Base-by-base conservation (phyloP, 495 filamentous ascomycete species). In the Corynascus novoguineensis region DNA sequence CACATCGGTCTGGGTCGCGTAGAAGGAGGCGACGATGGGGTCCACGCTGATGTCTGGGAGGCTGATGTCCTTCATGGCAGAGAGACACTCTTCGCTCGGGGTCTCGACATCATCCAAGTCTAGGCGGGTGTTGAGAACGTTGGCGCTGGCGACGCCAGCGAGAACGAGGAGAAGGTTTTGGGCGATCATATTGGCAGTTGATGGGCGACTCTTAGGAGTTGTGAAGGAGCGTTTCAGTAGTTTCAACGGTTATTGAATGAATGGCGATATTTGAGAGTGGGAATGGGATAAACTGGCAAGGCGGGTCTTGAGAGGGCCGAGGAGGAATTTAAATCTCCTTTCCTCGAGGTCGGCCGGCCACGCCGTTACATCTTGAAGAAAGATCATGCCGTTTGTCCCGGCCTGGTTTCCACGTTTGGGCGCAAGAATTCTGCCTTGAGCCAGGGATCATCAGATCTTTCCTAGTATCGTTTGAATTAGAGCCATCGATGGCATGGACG, bases 61-160 rank as follows among this genome's bases (percentile, higher is more conserved):
- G n/a, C n/a, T n/a, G n/a, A n/a, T n/a, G n/a, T n/a, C n/a, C 21
- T 44, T 17, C 19, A 72, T 55, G 28, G 57, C 48, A 3, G 37
- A 1, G 28, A 58, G 12, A 50, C 60, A 63, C 37, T 28, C 50
- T 3, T 51, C 0, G 57, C 37, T 41, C 51, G 28, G 27, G 29
- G 14, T 42, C 55, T 60, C 52, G 51, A 48, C 61, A 55, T 64
- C 61, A 50, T 57, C 54, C 8, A 53, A 41, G 32, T 46, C 17
- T 54, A 58, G 6, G 57, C 54, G 34, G 53, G 44, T 29, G 41
- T 34, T 32, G 19, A 55, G 28, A 42, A 62, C 17, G 58, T 17
- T 27, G 29, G 57, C 48, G 29, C 57, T 31, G 35, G 49, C 24
- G 50, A 55, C n/a, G 44, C 55, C 49, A 24, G 50, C 31, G 44